Percentiles rank a stretch among this genome's conserved stretches.
Evolutionary conservation across 1,284 basidiomycete genomes (phyloP).

Genomic region (Moesziomyces antarcticus): DNA sequence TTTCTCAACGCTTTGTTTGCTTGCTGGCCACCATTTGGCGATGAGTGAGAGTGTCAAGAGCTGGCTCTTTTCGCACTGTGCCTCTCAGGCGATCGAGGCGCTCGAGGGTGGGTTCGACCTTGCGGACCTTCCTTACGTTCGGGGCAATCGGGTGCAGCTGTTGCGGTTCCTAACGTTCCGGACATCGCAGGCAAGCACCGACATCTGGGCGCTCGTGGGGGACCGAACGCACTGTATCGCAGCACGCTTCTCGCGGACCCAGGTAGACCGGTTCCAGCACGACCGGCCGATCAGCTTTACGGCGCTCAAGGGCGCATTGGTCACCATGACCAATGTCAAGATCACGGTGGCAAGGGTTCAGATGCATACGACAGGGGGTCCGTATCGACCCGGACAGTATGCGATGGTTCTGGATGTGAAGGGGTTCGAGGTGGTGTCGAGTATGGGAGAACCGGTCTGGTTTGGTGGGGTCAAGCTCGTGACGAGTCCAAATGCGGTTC

Average conservation of each 20-base stretch:
- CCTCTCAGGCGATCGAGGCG: slow-evolving; percentile 6
- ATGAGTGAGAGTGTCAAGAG: slow-evolving; percentile 40
- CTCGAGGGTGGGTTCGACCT: slow-evolving; percentile 17
- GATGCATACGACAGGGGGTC: slow-evolving; percentile 1
- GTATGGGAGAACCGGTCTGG: slow-evolving; percentile 32
- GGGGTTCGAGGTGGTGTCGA: slow-evolving; percentile 28
- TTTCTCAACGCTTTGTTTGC: too few species aligned
- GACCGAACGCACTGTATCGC: slow-evolving; percentile 43
- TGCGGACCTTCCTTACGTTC: slow-evolving; percentile 21
- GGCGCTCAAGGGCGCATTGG: slow-evolving; percentile 28
- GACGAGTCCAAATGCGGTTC: slow-evolving; percentile 14
- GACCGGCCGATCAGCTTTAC: slow-evolving; percentile 21
- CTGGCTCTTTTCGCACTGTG: slow-evolving; percentile 26
- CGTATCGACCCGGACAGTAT: slow-evolving; percentile 22
- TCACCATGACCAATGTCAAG: slow-evolving; percentile 23
- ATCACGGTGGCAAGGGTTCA: slow-evolving; percentile 11
- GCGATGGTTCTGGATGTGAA: slow-evolving; percentile 28
- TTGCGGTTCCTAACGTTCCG: slow-evolving; percentile 42
- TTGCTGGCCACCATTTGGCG: neutral
- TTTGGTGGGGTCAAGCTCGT: slow-evolving; percentile 26
- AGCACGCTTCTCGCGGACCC: slow-evolving; percentile 12
- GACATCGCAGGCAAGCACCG: neutral
- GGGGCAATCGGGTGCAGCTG: slow-evolving; percentile 39
- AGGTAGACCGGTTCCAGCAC: slow-evolving; percentile 12
- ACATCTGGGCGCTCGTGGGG: slow-evolving; percentile 35